Conservation (phyloP, 2,329 filamentous ascomycete genomes). For the Trichoderma pleuroti region DNA sequence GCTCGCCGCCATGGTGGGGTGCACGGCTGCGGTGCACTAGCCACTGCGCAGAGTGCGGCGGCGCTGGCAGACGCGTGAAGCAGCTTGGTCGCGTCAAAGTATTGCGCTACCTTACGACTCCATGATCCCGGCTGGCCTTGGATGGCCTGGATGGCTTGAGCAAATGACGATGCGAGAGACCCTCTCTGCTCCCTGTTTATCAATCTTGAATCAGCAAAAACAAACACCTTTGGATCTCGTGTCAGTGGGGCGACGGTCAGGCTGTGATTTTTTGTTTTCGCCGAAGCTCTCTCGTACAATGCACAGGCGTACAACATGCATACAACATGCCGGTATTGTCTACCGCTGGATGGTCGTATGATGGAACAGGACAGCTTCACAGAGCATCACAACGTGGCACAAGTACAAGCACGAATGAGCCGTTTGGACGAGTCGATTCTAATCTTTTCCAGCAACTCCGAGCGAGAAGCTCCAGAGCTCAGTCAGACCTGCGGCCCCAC, state of each 20-base stretch:
- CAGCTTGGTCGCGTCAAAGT: conserved; percentile 24
- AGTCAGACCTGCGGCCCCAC: neutral
- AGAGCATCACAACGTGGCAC: neutral
- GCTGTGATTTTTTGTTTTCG: neutral
- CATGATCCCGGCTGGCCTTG: neutral
- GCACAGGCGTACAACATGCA: neutral
- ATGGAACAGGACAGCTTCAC: neutral
- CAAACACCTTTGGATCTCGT: conserved; percentile 14
- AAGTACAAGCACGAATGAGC: neutral
- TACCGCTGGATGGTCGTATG: neutral
- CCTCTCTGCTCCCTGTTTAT: conserved; percentile 5
- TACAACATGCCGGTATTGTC: neutral
- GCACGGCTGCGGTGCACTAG: conserved; percentile 16
- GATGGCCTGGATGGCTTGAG: neutral
- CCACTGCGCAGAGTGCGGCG: conserved; percentile 19
- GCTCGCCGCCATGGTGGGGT: conserved; percentile 4
- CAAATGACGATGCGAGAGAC: conserved; percentile 8
- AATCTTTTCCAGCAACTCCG: neutral
- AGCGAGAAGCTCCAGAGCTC: conserved; percentile 1
- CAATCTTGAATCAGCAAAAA: conserved; percentile 18
- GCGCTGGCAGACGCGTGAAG: conserved; percentile 24
- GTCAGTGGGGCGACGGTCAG: neutral
- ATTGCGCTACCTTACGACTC: conserved; percentile 8
- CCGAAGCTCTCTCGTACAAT: neutral
- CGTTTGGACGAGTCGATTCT: neutral